Evolutionary conservation across 2,329 filamentous ascomycete species (phyloP).

Genomic region (Myriosclerotinia duriaeana): DNA sequence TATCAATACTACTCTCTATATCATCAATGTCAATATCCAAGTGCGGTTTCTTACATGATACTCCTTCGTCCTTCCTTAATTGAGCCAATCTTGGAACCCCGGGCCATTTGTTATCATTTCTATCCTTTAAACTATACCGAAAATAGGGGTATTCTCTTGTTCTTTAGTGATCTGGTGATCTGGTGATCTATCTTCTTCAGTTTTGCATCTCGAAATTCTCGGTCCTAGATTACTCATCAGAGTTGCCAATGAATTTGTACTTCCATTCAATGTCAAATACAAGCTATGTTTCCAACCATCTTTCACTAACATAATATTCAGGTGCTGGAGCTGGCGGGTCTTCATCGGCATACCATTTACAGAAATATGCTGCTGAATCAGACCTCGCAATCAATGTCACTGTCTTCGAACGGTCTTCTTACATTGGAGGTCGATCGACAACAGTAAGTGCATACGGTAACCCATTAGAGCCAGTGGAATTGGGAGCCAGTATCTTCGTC

Average conservation of each 20-base stretch:
- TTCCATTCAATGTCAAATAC: background rate
- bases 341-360: constrained; percentile 80
- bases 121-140: background rate
- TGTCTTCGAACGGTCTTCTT: constrained; percentile 76
- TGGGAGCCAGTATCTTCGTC: constrained; percentile 92
- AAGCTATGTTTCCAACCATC: background rate
- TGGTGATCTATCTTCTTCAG: background rate
- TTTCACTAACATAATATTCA: constrained; percentile 42
- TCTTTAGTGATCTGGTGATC: background rate
- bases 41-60: background rate
- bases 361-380: constrained; percentile 63
- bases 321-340: constrained; percentile 88
- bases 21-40: background rate
- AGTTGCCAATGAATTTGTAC: background rate
- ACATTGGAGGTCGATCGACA: constrained; percentile 81
- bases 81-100: background rate
- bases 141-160: background rate
- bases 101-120: background rate
- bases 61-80: background rate
- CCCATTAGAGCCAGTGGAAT: constrained; percentile 67
- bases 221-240: background rate
- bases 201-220: background rate
- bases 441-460: constrained; percentile 78
- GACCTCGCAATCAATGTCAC: constrained; percentile 72
- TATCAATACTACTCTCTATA: constrained; percentile 13